These are phyloP conservation scores for Pythium volutum DNA, from an alignment of 352 stramenopile species.

Conservation along the genomic window DNA sequence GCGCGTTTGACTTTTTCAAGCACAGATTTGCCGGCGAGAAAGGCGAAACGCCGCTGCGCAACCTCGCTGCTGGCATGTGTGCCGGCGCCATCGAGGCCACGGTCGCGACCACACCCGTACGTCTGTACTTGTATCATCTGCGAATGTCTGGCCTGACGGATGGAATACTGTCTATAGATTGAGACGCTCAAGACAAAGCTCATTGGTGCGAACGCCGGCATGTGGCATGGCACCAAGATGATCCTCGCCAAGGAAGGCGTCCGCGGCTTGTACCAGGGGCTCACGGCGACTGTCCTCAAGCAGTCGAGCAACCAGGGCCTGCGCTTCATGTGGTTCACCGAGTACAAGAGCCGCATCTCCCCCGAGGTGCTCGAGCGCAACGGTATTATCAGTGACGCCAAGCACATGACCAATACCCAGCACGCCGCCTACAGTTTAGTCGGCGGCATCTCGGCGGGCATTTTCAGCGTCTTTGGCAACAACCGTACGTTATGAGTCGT, in stretches of 20 bases:
- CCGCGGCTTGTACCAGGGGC: constrained; percentile 91
- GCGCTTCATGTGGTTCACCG: constrained; percentile 97
- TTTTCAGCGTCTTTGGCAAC: constrained; percentile 96
- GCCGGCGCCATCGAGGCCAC: constrained; percentile 91
- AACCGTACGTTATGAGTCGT: constrained; percentile 79
- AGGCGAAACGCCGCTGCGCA: constrained; percentile 87
- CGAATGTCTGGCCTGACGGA: background rate
- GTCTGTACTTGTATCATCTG: constrained; percentile 9
- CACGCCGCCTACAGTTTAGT: constrained; percentile 87
- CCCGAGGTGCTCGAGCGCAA: constrained; percentile 52
- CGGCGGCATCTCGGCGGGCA: constrained; percentile 95
- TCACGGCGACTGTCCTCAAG: constrained; percentile 94
- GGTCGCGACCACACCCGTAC: constrained; percentile 91
- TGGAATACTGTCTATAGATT: constrained; percentile 39
- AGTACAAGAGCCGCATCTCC: constrained; percentile 87
- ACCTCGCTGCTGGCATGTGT: constrained; percentile 91
- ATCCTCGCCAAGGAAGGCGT: constrained; percentile 92
- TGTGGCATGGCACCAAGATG: constrained; percentile 89
- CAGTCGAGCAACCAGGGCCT: constrained; percentile 94
- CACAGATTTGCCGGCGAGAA: constrained; percentile 79
- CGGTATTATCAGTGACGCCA: constrained; percentile 57
- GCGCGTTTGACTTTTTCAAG: constrained; percentile 92
- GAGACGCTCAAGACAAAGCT: constrained; percentile 98
- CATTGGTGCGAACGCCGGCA: constrained; percentile 94
- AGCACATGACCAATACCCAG: constrained; percentile 69